Percentiles rank a stretch among this genome's conserved stretches.
phyloP scores from a whole-genome alignment of 306 rosid genomes.

The Cicer chorassanicum region DNA sequence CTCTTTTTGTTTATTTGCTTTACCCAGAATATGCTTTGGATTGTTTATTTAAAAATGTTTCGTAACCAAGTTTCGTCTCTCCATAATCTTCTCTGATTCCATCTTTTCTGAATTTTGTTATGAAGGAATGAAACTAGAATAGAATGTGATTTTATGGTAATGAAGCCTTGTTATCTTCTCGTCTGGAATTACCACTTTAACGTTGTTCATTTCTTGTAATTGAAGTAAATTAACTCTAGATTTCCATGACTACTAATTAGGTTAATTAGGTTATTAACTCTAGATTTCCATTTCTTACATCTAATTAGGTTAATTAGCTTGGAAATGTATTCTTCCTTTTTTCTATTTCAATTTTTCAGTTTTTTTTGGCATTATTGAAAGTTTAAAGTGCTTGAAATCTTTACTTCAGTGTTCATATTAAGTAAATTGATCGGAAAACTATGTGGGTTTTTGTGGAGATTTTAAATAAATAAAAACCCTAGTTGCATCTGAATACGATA shows the following conservation, averaged over 20 bases:
- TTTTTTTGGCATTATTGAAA: neutral
- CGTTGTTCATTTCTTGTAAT: slow-evolving; percentile 11
- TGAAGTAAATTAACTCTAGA: slow-evolving; percentile 7
- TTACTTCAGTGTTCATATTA: neutral
- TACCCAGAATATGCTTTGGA: slow-evolving; percentile 12
- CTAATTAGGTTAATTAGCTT: slow-evolving; percentile 1
- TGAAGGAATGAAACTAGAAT: neutral
- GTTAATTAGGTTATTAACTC: slow-evolving; percentile 6
- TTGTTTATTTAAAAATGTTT: neutral
- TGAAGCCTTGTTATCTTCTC: slow-evolving; percentile 24
- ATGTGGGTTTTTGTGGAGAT: slow-evolving; percentile 2
- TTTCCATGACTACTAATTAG: neutral
- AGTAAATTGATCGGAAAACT: slow-evolving; percentile 4
- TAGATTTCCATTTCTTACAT: neutral
- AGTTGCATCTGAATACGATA: slow-evolving; percentile 8
- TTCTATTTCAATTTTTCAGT: neutral
- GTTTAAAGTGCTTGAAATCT: neutral
- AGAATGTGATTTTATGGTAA: neutral
- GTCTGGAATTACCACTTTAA: slow-evolving; percentile 3
- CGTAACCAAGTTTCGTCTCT: too few species aligned
- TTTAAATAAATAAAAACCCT: neutral
- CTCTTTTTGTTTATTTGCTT: neutral
- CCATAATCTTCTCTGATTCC: too few species aligned
- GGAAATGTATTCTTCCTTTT: neutral
- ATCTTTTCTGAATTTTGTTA: neutral